phyloP scores from a whole-genome alignment of 2,329 filamentous ascomycete genomes.

The Alternaria sp. region DNA sequence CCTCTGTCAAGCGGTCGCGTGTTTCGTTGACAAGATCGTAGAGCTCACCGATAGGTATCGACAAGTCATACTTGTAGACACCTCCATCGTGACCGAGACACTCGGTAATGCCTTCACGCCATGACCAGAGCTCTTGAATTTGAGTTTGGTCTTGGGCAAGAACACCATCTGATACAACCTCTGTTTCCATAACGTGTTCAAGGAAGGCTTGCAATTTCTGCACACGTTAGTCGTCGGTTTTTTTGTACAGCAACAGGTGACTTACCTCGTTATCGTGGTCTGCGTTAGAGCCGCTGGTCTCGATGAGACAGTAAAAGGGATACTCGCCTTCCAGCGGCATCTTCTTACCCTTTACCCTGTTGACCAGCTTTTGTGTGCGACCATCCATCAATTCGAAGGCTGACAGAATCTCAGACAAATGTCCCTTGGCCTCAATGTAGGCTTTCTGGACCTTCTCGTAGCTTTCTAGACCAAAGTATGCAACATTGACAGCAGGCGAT shows the following conservation, averaged over 20 bases:
- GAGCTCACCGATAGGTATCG: conserved; percentile 86
- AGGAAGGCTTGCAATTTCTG: conserved; percentile 88
- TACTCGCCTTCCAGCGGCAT: conserved; percentile 82
- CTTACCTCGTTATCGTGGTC: conserved; percentile 81
- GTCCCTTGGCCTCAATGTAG: conserved; percentile 86
- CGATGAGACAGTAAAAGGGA: conserved; percentile 95
- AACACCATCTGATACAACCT: conserved; percentile 87
- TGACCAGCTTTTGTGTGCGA: conserved; percentile 71
- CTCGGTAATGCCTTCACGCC: conserved; percentile 93
- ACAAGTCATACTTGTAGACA: conserved; percentile 98
- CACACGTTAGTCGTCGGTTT: conserved; percentile 13
- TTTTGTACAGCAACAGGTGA: no score
- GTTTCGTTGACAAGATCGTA: conserved; percentile 91
- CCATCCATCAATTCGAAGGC: conserved; percentile 98
- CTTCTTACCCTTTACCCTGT: conserved; percentile 75
- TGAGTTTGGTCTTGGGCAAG: conserved; percentile 95
- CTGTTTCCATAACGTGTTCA: conserved; percentile 88
- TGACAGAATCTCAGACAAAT: conserved; percentile 93
- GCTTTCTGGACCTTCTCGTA: conserved; percentile 88
- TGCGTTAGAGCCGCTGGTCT: conserved; percentile 92
- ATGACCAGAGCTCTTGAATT: conserved; percentile 83
- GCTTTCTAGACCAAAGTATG: conserved; percentile 89
- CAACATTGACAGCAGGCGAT: conserved; percentile 89
- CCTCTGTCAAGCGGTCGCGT: conserved; percentile 72
- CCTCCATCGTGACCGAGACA: conserved; percentile 88